Conservation (phyloP, 331 rosid genomes). For the Quercus lobata region DNA sequence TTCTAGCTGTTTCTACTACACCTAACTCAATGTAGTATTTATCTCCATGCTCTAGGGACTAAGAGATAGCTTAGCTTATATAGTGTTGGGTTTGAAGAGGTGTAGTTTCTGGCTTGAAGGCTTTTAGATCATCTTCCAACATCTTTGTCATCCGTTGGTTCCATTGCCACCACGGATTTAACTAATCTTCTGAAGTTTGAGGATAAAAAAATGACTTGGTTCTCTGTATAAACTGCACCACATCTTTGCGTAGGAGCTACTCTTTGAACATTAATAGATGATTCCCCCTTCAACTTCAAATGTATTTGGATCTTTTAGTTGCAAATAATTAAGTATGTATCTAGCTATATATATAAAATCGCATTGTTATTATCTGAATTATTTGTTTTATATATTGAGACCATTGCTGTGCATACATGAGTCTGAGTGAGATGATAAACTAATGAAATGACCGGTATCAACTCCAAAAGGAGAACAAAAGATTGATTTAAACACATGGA, state of each 20-base stretch:
- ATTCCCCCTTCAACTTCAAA: neutral
- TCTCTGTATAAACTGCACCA: neutral
- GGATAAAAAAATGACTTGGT: constrained; percentile 16
- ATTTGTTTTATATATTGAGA: neutral
- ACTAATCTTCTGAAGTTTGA: constrained; percentile 21
- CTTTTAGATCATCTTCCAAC: constrained; percentile 21
- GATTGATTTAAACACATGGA: too few relatives aligned
- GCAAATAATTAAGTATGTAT: neutral
- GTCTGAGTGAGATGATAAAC: too few relatives aligned
- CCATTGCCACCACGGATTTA: constrained; percentile 23
- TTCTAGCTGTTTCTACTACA: constrained; percentile 20
- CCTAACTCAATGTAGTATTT: constrained; percentile 19
- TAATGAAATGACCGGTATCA: too few relatives aligned
- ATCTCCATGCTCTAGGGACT: constrained; percentile 14
- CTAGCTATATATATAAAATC: neutral
- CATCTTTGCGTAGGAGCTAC: constrained; percentile 13
- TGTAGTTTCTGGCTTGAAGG: constrained; percentile 38
- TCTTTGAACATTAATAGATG: constrained; percentile 3
- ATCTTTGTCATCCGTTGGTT: constrained; percentile 47
- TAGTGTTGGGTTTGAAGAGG: constrained; percentile 29
- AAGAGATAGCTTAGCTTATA: constrained; percentile 26
- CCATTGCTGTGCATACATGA: neutral
- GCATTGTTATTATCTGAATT: too few relatives aligned
- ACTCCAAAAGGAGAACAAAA: too few relatives aligned
- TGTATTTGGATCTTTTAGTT: neutral